Evolutionary conservation across 106 monocot species (phyloP), one percentile per base, ranked within the genome.

Genomic region (Triglochin maritima): DNA sequence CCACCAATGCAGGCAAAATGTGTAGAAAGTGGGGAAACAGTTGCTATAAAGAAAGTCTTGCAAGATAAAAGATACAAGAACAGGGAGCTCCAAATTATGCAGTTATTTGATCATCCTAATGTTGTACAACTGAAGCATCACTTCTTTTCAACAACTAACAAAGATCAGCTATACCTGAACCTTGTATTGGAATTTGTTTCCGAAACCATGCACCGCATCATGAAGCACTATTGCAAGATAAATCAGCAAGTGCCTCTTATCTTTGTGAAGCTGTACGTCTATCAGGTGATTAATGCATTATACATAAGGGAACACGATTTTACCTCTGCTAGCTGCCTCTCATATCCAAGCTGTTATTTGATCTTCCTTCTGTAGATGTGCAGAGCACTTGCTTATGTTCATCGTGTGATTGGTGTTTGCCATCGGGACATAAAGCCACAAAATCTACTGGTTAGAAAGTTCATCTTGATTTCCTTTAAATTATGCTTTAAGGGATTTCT

Each of bases 381-480:
- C 46, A 85, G 88, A 72, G 83, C 78, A 47, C 86, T 88, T 74
- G 81, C 83, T 61, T 93, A 93, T 48, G 78, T 86, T 53, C 93
- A 93, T 79, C 74, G 81, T 65, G 92, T 85, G 77, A 79, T 85
- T 46, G 92, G 88, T 44, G 92, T 88, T 6, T 93, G 93, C 16
- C 93, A 89, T 78, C 88, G 88, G 63, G 93, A 93, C 70, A 93
- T 93, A 60, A 93, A 93, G 46, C 93, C 93, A 67, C 88, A 93
- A 79, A 93, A 93, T 86, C 60, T 93, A 54, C 76, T 93, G 83
- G 93, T 93, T 76, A 78, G 72, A 14, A 9, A 48, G 61, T 59
- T 4, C 64, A 7, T 46, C 45, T 29, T 71, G 17, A 41, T 48
- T 3, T 74, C 46, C 56, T 57, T 57, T 16, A 29, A 29, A 29